These are phyloP conservation scores for Metarhizium humberi DNA, from an alignment of 2,329 filamentous ascomycete genomes.

Conservation along the genomic window DNA sequence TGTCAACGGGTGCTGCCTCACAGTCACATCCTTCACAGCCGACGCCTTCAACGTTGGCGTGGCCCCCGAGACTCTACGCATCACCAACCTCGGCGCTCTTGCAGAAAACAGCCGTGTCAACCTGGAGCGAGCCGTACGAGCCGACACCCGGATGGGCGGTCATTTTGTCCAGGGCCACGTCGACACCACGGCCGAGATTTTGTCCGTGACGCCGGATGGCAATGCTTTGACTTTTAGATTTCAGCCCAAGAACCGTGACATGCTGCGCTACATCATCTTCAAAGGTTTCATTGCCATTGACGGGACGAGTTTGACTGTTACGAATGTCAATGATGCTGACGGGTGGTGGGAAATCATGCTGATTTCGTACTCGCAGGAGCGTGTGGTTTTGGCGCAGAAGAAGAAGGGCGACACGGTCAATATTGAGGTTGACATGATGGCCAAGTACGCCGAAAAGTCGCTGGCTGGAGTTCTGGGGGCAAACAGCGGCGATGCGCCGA, in stretches of 20 bases:
- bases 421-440: slow-evolving; percentile 83
- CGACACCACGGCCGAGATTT: slow-evolving; percentile 74
- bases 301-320: slow-evolving; percentile 89
- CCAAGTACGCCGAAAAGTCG: slow-evolving; percentile 84
- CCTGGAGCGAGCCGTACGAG: slow-evolving; percentile 85
- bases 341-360: slow-evolving; percentile 96
- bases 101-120: slow-evolving; percentile 63
- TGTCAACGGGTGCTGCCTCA: slow-evolving; percentile 93
- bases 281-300: slow-evolving; percentile 95
- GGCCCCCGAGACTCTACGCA: slow-evolving; percentile 87
- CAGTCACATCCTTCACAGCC: slow-evolving; percentile 54
- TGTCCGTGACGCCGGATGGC: slow-evolving; percentile 67
- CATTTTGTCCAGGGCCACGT: slow-evolving; percentile 98
- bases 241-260: slow-evolving; percentile 54
- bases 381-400: slow-evolving; percentile 76
- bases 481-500: slow-evolving; percentile 38
- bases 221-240: slow-evolving; percentile 86
- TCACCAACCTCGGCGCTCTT: slow-evolving; percentile 85
- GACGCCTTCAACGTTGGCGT: slow-evolving; percentile 79
- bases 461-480: slow-evolving; percentile 61
- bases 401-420: slow-evolving; percentile 74
- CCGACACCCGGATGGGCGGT: slow-evolving; percentile 90
- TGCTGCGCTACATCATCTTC: slow-evolving; percentile 84
- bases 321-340: slow-evolving; percentile 67
- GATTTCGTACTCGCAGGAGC: slow-evolving; percentile 92